Percentiles rank a stretch among this genome's conserved stretches.
phyloP scores from a whole-genome alignment of 768 basidiomycete genomes.

The Agaricus blazei region DNA sequence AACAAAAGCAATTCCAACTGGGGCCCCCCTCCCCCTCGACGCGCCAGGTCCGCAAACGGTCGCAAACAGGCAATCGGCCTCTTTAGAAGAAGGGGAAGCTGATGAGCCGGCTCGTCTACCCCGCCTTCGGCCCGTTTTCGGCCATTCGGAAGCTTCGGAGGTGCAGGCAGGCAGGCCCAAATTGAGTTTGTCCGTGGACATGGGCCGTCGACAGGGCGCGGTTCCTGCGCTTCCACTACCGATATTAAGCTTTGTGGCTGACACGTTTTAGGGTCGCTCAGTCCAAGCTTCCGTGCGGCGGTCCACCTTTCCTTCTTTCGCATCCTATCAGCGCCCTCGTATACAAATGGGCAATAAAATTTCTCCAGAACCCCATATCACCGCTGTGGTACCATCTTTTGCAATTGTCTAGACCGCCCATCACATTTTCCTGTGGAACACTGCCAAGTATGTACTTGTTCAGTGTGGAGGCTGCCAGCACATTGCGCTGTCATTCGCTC shows the following conservation, averaged over 20 bases:
- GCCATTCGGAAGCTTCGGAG: too few relatives aligned
- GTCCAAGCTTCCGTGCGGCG: too few relatives aligned
- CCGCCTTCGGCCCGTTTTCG: not conserved
- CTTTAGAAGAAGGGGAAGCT: not conserved
- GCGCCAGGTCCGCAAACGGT: not conserved
- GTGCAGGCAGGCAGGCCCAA: too few relatives aligned
- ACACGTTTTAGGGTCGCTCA: conserved; percentile 18
- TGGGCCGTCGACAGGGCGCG: not conserved
- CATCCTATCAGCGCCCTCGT: too few relatives aligned
- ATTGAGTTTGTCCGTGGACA: not conserved
- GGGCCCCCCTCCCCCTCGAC: too few relatives aligned
- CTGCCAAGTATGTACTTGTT: not conserved
- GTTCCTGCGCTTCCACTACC: not conserved
- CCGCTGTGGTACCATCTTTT: too few relatives aligned
- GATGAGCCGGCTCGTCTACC: conserved; percentile 19
- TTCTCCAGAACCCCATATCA: too few relatives aligned
- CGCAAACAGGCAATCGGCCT: conserved; percentile 16
- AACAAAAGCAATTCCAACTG: too few relatives aligned
- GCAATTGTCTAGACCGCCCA: too few relatives aligned
- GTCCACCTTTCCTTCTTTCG: too few relatives aligned
- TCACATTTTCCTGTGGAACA: too few relatives aligned
- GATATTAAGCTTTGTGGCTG: not conserved
- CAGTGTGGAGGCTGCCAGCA: not conserved
- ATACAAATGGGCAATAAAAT: too few relatives aligned
- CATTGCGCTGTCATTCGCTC: not conserved